A percentile compares a stretch with the other conserved stretches of the same genome.
Conservation (phyloP, 1,284 basidiomycete genomes). For the Tilletia walkeri region DNA sequence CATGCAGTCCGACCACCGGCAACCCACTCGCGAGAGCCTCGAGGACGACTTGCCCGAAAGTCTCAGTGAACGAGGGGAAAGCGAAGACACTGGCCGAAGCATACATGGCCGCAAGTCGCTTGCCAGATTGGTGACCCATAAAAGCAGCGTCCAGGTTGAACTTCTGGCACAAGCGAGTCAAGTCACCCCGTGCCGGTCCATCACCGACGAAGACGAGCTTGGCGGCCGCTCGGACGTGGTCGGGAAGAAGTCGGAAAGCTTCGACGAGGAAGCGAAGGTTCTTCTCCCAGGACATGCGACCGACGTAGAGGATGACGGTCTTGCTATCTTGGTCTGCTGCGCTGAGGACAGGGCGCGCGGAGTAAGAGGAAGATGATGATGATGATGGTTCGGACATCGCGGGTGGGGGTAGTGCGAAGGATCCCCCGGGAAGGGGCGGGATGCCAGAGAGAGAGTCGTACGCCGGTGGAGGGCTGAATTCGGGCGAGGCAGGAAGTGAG, state of each 20-base stretch:
- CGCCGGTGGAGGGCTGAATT: slow-evolving; percentile 49
- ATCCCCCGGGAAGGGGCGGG: slow-evolving; percentile 32
- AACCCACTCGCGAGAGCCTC: slow-evolving; percentile 63
- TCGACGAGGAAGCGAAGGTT: slow-evolving; percentile 63
- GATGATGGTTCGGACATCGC: slow-evolving; percentile 31
- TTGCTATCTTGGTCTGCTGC: slow-evolving; percentile 36
- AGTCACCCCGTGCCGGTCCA: slow-evolving; percentile 60
- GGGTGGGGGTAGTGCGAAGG: slow-evolving; percentile 44
- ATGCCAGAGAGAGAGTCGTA: slow-evolving; percentile 48
- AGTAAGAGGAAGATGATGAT: slow-evolving; percentile 24
- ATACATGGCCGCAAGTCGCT: slow-evolving; percentile 56
- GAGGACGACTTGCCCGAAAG: slow-evolving; percentile 63
- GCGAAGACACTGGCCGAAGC: slow-evolving; percentile 63
- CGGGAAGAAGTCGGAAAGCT: slow-evolving; percentile 58
- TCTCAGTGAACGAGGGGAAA: slow-evolving; percentile 63
- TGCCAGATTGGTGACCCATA: slow-evolving; percentile 60
- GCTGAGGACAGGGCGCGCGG: slow-evolving; percentile 23
- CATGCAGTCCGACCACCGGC: slow-evolving; percentile 63
- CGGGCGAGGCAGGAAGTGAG: slow-evolving; percentile 33
- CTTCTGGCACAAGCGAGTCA: slow-evolving; percentile 59
- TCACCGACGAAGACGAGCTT: slow-evolving; percentile 64
- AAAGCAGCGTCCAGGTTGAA: slow-evolving; percentile 60
- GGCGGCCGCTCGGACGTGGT: slow-evolving; percentile 46
- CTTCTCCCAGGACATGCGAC: slow-evolving; percentile 63
- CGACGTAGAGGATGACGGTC: slow-evolving; percentile 57